Base-by-base conservation (phyloP, 2,329 filamentous ascomycete genomes). In the Colletotrichum euphorbiae region DNA sequence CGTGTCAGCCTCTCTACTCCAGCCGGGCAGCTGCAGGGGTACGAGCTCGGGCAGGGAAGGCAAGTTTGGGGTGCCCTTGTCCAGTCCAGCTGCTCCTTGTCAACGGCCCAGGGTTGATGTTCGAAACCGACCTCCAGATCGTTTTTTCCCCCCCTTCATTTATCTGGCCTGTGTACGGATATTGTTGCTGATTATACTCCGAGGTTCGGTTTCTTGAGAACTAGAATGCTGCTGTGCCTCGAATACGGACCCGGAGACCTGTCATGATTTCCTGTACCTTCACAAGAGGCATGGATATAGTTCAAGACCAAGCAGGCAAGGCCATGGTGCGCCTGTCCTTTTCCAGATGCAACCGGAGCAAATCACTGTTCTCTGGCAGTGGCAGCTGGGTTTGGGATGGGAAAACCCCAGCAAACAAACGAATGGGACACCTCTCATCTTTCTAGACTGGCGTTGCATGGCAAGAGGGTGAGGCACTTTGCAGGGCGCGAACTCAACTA, bases 101-200 rank as follows among this genome's bases (percentile, higher is more conserved):
- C 50, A 17, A 50, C 28, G 33, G 28, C 24, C 63, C 36, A 62
- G 58, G 63, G 50, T 56, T 36, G 6, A 24, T 51, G 50, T 61
- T 69, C 67, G 67, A 67, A 67, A 67, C 67, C 57, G 24, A 69
- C 50, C 17, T 69, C 21, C 31, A 42, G 33, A 61, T 38, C 51
- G 36, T 52, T 55, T 40, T 13, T 33, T 52, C 52, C n/a, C 17
- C 19, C 28, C 11, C 17, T 45, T 8, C 45, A 13, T n/a, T 42
- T 31, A 1, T n/a, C 19, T 33, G 38, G 38, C 17, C 36, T n/a
- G 36, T 31, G n/a, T n/a, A n/a, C n/a, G n/a, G n/a, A 3, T 6
- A 6, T 31, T 28, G 28, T 28, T 28, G 28, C 7, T 6, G 28
- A 28, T 28, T 4, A 8, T 28, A 8, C 28, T 6, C 2, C 28